Evolutionary conservation across 2,329 filamentous ascomycete species (phyloP).

Genomic region (Colletotrichum tropicicola): DNA sequence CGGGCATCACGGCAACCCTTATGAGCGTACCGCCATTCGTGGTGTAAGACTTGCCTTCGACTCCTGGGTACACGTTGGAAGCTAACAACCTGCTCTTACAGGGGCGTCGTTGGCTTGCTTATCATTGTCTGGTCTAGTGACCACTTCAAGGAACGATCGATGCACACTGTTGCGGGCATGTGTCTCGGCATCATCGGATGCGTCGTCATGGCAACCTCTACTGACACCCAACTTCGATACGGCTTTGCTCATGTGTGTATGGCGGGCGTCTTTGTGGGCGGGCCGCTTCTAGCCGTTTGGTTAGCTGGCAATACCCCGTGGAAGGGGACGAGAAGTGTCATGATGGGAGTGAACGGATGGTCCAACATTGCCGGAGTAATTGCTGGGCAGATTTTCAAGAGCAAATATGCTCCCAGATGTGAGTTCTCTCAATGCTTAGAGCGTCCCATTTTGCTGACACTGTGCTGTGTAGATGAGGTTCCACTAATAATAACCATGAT

Average conservation of each 20-base stretch:
- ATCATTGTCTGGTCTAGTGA: slow-evolving; percentile 33
- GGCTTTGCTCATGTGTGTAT: slow-evolving; percentile 35
- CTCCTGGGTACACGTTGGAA: not conserved
- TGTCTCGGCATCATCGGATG: slow-evolving; percentile 31
- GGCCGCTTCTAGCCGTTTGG: slow-evolving; percentile 60
- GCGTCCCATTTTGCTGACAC: not conserved
- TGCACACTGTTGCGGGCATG: slow-evolving; percentile 34
- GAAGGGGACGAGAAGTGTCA: slow-evolving; percentile 50
- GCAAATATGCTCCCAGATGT: slow-evolving; percentile 34
- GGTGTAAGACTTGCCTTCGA: slow-evolving; percentile 10
- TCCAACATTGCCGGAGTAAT: slow-evolving; percentile 39
- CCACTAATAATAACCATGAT: slow-evolving; percentile 31
- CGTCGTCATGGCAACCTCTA: slow-evolving; percentile 33
- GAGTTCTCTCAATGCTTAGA: not conserved
- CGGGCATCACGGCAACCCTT: not conserved
- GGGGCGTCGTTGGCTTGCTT: slow-evolving; percentile 24
- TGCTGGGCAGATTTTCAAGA: slow-evolving; percentile 35
- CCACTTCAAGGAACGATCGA: slow-evolving; percentile 32
- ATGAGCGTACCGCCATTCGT: slow-evolving; percentile 12
- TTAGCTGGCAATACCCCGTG: slow-evolving; percentile 62
- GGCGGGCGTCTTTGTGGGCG: slow-evolving; percentile 52
- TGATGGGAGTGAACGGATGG: slow-evolving; percentile 64
- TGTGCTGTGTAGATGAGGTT: not conserved
- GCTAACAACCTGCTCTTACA: slow-evolving; percentile 10
- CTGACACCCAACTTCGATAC: slow-evolving; percentile 31